Base-by-base conservation (phyloP, 1,284 basidiomycete genomes). In the Boletus mariae region DNA sequence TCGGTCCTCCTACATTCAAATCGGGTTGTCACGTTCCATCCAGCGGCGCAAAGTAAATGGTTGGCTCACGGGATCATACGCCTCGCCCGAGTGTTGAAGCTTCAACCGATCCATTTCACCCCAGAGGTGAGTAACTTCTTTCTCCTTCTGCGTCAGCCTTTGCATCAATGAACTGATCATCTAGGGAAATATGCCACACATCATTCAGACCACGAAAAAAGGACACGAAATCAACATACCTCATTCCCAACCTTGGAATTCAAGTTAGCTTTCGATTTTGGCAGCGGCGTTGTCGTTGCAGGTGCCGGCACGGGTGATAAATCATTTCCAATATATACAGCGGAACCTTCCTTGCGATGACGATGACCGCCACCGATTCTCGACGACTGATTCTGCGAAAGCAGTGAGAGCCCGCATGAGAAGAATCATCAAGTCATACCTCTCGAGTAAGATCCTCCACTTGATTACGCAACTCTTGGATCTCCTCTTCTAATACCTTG, bases 61-160 rank as follows among this genome's bases (percentile, higher is more conserved):
- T 35, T 9, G 15, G 63, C 85, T 51, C 63, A 90, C 87, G 47
- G 75, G 73, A 58, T 87, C 84, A 32, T 78, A 72, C 5, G 69
- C 67, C 49, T 88, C 85, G 8, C 60, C 66, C 2, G 80, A 80
- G 65, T 80, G 82, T 62, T 82, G 78, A 3, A 75, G 71, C 56
- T 80, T 82, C 53, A 83, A 70, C 29, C 79, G 77, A 57, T 89
- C 89, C 8, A 94, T 69, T 60, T 93, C 89, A 3, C 79, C 76
- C 65, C 87, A 85, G 5, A 95, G 75, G 53, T 86, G 82, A 7
- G 83, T 67, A 2, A 92, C 89, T 66, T 93, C 83, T 65, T 90
- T 92, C 72, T 95, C 92, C 67, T 93, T 94, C 63, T 85, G 80
- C 4, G 90, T 80, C 7, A 95, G 73, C 8, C 90, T 83, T 63